Evolutionary conservation across 179 eudicot species (phyloP), one percentile per base, ranked within the genome.

Genomic region (Actinidia arguta): DNA sequence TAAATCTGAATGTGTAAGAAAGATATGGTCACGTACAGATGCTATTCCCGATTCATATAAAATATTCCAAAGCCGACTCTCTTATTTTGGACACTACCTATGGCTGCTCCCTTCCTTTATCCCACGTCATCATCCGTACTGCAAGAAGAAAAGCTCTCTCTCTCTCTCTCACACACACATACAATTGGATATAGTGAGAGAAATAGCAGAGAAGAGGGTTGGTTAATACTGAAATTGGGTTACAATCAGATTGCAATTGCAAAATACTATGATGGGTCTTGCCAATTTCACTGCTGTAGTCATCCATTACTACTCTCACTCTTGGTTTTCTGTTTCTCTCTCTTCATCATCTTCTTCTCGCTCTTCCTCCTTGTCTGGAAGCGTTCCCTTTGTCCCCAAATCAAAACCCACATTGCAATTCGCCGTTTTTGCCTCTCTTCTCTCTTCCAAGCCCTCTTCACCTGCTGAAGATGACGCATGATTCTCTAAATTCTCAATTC

Each of bases 251-350:
- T 36, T 42, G 36, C 20, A 75, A 82, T 22, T 55, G 46, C 31
- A n/a, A n/a, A n/a, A n/a, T n/a, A n/a, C n/a, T n/a, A n/a, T n/a
- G 2, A 85, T 88, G 90, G 88, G 81, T 88, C 73, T 75, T 73
- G 83, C 55, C 18, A 22, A 69, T 66, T 61, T 36, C 25, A n/a
- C 75, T 48, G 25, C 27, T 16, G 73, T 80, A 81, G 79, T 73
- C 83, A 83, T 83, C 79, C 85, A 76, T 76, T 54, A 11, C 6
- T 22, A 12, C 12, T 71, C 36, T 47, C 5, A 1, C 12, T 47
- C 75, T n/a, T 9, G 76, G 4, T 47, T 72, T 50, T 13, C 9
- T 77, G 22, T n/a, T 14, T 77, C 73, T 13, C 75, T 76, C 36
- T 59, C 82, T 63, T 12, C 86, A 55, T 52, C 83, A 24, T 44